Percentiles rank a stretch among this genome's conserved stretches.
phyloP scores from a whole-genome alignment of 345 rosid genomes.

The Aurinia saxatilis region DNA sequence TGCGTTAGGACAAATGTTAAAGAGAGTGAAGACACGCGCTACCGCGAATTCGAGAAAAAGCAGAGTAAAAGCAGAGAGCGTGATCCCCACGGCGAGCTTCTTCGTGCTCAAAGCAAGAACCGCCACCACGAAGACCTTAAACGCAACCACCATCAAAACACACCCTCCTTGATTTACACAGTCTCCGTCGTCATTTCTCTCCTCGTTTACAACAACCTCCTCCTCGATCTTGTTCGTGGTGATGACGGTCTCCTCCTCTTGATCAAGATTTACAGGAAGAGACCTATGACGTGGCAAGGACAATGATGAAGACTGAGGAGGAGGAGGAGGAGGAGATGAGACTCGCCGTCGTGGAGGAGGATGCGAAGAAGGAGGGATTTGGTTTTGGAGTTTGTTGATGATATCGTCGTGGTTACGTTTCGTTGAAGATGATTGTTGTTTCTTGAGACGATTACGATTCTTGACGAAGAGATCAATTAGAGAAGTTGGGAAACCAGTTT shows the following conservation, averaged over 20 bases:
- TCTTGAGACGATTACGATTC: constrained; percentile 68
- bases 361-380: not conserved
- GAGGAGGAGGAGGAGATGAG: constrained; percentile 12
- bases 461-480: constrained; percentile 75
- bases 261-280: too few relatives aligned
- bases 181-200: not conserved
- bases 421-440: constrained; percentile 37
- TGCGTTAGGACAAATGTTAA: constrained; percentile 24
- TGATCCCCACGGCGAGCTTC: constrained; percentile 47
- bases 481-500: constrained; percentile 92
- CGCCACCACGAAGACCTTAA: constrained; percentile 41
- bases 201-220: not conserved
- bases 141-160: constrained; percentile 24
- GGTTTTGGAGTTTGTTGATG: not conserved
- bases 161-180: constrained; percentile 4
- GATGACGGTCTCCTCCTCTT: not conserved
- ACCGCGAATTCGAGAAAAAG: constrained; percentile 42
- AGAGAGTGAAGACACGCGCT: constrained; percentile 23
- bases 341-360: constrained; percentile 1
- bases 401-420: not conserved
- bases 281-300: too few relatives aligned
- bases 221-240: constrained; percentile 12
- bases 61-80: constrained; percentile 53
- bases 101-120: constrained; percentile 51
- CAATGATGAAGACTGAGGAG: not conserved